Evolutionary conservation across 306 rosid species (phyloP).

Genomic region (Comarum palustre): DNA sequence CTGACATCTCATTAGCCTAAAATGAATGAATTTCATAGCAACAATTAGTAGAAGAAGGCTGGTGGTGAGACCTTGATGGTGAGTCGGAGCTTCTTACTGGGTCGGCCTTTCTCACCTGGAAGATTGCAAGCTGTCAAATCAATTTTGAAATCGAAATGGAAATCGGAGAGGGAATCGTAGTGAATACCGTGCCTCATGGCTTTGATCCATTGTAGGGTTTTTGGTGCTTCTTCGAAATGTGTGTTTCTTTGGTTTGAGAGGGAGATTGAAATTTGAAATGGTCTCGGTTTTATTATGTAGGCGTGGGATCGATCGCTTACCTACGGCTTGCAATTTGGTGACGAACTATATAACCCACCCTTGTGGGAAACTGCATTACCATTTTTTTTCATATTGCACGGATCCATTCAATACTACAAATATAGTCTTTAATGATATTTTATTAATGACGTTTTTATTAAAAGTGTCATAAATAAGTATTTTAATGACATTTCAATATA

Average conservation of each 20-base stretch:
- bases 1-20: constrained; percentile 31
- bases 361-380: too few species aligned
- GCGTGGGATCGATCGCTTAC: too few species aligned
- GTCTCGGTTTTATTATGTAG: background rate
- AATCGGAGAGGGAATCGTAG: background rate
- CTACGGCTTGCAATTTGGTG: too few species aligned
- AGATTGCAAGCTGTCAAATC: constrained; percentile 4
- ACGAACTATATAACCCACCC: too few species aligned
- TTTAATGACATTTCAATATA: too few species aligned
- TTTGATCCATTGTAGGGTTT: background rate
- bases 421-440: too few species aligned
- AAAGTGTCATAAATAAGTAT: too few species aligned
- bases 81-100: constrained; percentile 46
- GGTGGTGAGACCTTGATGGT: constrained; percentile 32
- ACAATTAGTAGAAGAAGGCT: background rate
- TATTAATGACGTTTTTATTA: too few species aligned
- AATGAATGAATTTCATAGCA: background rate
- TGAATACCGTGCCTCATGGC: constrained; percentile 1
- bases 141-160: background rate
- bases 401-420: too few species aligned
- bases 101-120: constrained; percentile 62
- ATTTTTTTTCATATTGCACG: too few species aligned
- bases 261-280: background rate
- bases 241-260: background rate
- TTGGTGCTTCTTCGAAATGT: background rate